phyloP scores from a whole-genome alignment of 148 eudicot genomes.

The Arctostaphylos glauca region DNA sequence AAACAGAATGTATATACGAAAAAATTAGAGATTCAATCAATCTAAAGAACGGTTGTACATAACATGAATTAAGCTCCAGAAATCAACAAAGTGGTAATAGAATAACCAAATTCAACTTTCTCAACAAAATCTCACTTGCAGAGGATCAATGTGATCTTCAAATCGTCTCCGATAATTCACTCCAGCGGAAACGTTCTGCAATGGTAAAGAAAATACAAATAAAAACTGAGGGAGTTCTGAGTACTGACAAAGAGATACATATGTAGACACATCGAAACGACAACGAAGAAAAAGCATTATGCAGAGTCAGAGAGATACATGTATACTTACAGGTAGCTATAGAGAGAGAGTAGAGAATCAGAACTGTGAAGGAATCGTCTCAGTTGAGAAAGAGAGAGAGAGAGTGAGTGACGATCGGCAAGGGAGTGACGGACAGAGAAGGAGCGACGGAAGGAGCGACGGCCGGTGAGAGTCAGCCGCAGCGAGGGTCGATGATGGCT shows the following conservation, averaged over 20 bases:
- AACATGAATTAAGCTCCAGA: background rate
- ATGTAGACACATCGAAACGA: too few relatives aligned
- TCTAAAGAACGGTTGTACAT: background rate
- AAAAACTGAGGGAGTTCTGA: background rate
- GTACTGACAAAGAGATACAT: background rate
- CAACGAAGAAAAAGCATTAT: background rate
- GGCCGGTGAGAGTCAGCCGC: too few relatives aligned
- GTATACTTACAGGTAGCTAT: background rate
- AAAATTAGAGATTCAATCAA: background rate
- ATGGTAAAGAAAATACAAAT: too few relatives aligned
- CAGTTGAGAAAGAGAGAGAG: background rate
- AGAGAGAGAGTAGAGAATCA: background rate
- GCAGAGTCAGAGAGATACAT: background rate
- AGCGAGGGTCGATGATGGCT: too few relatives aligned
- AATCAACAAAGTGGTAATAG: background rate
- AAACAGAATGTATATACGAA: background rate
- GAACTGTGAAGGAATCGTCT: background rate
- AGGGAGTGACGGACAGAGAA: too few relatives aligned
- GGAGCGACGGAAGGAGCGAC: too few relatives aligned
- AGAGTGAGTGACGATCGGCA: too few relatives aligned
- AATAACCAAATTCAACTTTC: background rate
- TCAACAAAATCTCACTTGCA: background rate
- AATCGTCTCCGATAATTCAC: background rate
- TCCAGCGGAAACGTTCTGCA: background rate
- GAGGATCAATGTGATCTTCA: background rate